phyloP scores from a whole-genome alignment of 2,329 filamentous ascomycete genomes.

The Myriosclerotinia duriaeana region DNA sequence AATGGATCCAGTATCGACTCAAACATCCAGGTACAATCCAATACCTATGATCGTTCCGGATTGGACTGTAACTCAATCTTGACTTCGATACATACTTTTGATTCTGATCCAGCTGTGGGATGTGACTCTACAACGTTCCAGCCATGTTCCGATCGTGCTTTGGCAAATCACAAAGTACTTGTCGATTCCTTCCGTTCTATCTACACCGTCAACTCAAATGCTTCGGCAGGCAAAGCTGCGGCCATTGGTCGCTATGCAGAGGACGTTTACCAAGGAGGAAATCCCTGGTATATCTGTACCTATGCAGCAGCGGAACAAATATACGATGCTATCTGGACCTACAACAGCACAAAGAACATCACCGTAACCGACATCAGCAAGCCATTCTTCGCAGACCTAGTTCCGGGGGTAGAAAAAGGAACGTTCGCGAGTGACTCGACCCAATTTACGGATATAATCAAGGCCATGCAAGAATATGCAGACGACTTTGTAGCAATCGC shows the following conservation, averaged over 20 bases:
- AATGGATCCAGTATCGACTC: constrained; percentile 61
- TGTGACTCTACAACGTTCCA: constrained; percentile 74
- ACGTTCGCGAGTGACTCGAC: constrained; percentile 63
- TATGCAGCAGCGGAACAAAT: constrained; percentile 51
- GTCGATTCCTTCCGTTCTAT: constrained; percentile 68
- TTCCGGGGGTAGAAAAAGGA: constrained; percentile 56
- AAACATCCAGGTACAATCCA: constrained; percentile 60
- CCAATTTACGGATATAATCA: constrained; percentile 50
- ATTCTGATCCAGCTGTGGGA: constrained; percentile 53
- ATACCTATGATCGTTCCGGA: constrained; percentile 56
- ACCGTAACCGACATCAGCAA: constrained; percentile 63
- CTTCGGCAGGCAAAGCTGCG: constrained; percentile 58
- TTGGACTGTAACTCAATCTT: constrained; percentile 72
- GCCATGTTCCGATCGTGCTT: constrained; percentile 52
- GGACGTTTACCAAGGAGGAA: constrained; percentile 72
- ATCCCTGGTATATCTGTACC: constrained; percentile 68
- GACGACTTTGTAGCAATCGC: constrained; percentile 54
- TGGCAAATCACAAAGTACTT: constrained; percentile 74
- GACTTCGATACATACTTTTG: constrained; percentile 65
- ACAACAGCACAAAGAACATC: constrained; percentile 62
- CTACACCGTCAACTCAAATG: constrained; percentile 67
- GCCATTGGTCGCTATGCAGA: constrained; percentile 67
- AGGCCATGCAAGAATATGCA: constrained; percentile 62
- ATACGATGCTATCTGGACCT: constrained; percentile 69
- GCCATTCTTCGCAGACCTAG: constrained; percentile 68